Evolutionary conservation across 495 filamentous ascomycete genomes (phyloP).

Genomic region (Copromyces sp.): DNA sequence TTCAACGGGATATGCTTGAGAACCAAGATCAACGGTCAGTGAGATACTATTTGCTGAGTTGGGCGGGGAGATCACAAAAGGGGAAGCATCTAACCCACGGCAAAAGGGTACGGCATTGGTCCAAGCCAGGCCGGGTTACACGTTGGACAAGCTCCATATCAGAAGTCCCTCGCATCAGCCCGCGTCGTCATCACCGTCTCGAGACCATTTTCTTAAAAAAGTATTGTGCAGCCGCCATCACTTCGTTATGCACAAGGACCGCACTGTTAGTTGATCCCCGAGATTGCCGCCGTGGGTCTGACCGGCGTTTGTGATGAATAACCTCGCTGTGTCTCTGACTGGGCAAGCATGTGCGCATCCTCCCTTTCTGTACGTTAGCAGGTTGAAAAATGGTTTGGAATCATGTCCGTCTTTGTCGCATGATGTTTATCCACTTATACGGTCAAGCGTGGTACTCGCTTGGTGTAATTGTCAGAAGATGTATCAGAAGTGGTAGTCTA

Average conservation of each 20-base stretch:
- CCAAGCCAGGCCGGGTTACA: not conserved
- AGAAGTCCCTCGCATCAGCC: not conserved
- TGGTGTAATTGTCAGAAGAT: not conserved
- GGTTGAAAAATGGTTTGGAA: not conserved
- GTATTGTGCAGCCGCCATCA: not conserved
- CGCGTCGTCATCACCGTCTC: not conserved
- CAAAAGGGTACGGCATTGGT: not conserved
- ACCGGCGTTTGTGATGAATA: not conserved
- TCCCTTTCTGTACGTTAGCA: not conserved
- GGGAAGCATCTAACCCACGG: not conserved
- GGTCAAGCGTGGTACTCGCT: not conserved
- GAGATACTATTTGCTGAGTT: not conserved
- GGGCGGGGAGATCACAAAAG: not conserved
- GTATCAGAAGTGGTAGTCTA: not conserved
- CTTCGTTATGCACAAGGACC: not conserved
- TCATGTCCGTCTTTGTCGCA: not conserved
- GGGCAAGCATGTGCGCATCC: not conserved
- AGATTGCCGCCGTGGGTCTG: not conserved
- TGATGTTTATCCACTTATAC: not conserved
- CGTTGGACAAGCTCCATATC: not conserved
- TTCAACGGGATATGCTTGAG: not conserved
- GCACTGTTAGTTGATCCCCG: not conserved
- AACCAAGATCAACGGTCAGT: not conserved
- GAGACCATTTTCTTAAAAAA: not conserved
- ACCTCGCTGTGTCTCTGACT: not conserved